These are phyloP conservation scores for Backusella circina DNA, from an alignment of 192 early-diverging fungal species.

Conservation along the genomic window DNA sequence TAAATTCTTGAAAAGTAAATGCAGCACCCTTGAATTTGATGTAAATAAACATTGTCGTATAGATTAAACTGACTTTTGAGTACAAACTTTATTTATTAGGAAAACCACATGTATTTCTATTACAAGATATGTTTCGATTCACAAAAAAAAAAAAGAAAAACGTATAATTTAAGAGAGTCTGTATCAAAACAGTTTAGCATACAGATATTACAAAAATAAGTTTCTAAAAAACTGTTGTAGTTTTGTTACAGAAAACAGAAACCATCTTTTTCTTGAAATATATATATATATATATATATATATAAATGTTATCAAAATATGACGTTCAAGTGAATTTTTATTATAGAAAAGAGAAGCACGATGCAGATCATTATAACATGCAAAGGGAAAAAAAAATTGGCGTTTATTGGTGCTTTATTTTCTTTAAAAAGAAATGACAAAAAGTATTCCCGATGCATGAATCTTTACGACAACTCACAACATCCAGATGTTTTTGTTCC, in stretches of 20 bases:
- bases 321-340: too few relatives aligned
- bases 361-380: neutral
- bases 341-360: neutral
- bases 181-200: too few relatives aligned
- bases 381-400: too few relatives aligned
- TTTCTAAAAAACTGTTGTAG: neutral
- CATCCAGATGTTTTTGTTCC: neutral
- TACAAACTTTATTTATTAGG: neutral
- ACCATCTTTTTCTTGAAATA: too few relatives aligned
- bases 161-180: too few relatives aligned
- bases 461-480: too few relatives aligned
- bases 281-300: too few relatives aligned
- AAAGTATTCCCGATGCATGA: too few relatives aligned
- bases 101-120: neutral
- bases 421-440: too few relatives aligned
- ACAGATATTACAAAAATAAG: too few relatives aligned
- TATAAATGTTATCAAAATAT: too few relatives aligned
- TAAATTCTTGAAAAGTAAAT: neutral
- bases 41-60: neutral
- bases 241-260: neutral
- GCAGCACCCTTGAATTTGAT: neutral
- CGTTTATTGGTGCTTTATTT: too few relatives aligned
- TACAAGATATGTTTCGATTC: neutral
- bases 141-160: neutral
- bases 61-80: neutral